These are phyloP conservation scores for Paradendryphiella salina DNA, from an alignment of 2,329 filamentous ascomycete species.

Conservation along the genomic window DNA sequence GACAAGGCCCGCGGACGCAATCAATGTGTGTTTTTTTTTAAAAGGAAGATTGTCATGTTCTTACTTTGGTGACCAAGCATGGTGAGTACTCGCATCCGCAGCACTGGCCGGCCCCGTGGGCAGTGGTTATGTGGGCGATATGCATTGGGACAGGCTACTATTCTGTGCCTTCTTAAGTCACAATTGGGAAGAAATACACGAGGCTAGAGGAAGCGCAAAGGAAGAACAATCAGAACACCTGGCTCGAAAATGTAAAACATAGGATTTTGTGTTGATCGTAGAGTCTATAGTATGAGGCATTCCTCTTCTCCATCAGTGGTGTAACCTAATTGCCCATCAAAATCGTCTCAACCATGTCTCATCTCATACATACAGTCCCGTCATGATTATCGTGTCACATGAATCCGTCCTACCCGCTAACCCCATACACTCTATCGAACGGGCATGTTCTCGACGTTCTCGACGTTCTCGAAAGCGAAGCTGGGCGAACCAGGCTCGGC, in stretches of 20 bases:
- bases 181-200: too few species aligned
- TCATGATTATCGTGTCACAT: constrained; percentile 1
- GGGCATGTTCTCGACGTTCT: constrained; percentile 63
- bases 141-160: too few species aligned
- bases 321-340: background rate
- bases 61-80: too few species aligned
- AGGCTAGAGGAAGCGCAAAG: too few species aligned
- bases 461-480: constrained; percentile 86
- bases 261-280: background rate
- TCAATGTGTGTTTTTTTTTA: background rate
- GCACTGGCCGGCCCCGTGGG: too few species aligned
- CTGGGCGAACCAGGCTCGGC: constrained; percentile 81
- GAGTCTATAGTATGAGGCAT: background rate
- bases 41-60: constrained; percentile 16
- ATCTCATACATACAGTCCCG: background rate
- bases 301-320: background rate
- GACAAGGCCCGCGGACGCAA: background rate
- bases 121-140: too few species aligned
- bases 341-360: background rate
- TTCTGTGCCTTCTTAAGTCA: too few species aligned
- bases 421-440: constrained; percentile 20
- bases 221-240: background rate
- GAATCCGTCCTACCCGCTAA: background rate
- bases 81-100: too few species aligned
- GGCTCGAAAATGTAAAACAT: background rate